Conservation (phyloP, 331 rosid species). For the Saraca asoca region DNA sequence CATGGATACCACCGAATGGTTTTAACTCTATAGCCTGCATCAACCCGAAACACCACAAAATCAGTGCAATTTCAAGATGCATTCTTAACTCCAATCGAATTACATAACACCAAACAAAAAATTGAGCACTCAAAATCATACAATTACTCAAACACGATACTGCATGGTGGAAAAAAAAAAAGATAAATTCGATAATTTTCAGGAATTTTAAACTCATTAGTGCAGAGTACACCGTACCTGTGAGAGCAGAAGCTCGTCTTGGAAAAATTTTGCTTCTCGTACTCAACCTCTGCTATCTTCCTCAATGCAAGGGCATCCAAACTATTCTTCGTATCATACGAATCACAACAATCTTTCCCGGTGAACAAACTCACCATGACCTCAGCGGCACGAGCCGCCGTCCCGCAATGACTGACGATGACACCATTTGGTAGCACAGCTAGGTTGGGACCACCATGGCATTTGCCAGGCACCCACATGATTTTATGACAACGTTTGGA, state of each 20-base stretch:
- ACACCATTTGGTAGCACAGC: conserved; percentile 54
- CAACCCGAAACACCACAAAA: conserved; percentile 17
- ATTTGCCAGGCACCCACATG: conserved; percentile 71
- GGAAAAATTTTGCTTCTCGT: conserved; percentile 45
- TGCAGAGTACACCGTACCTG: conserved; percentile 38
- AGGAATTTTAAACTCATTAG: conserved; percentile 2
- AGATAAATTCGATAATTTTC: background rate
- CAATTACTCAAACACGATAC: background rate
- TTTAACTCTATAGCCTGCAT: conserved; percentile 76
- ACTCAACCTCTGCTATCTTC: conserved; percentile 61
- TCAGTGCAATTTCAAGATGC: background rate
- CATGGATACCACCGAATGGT: conserved; percentile 76
- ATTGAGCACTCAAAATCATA: background rate
- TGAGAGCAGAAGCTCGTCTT: conserved; percentile 71
- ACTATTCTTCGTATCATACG: conserved; percentile 38
- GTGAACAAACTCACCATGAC: conserved; percentile 50
- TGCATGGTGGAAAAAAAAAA: background rate
- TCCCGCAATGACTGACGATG: conserved; percentile 62
- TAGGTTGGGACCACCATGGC: conserved; percentile 81
- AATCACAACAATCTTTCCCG: conserved; percentile 28
- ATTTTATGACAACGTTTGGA: conserved; percentile 52
- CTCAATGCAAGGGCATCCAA: conserved; percentile 80
- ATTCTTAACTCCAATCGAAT: background rate
- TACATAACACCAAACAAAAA: background rate
- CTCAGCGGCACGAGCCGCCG: conserved; percentile 68